A percentile compares a stretch with the other conserved stretches of the same genome.
These are phyloP conservation scores for Ophiosphaerella herpotricha DNA, from an alignment of 2,329 filamentous ascomycete genomes.

Conservation along the genomic window DNA sequence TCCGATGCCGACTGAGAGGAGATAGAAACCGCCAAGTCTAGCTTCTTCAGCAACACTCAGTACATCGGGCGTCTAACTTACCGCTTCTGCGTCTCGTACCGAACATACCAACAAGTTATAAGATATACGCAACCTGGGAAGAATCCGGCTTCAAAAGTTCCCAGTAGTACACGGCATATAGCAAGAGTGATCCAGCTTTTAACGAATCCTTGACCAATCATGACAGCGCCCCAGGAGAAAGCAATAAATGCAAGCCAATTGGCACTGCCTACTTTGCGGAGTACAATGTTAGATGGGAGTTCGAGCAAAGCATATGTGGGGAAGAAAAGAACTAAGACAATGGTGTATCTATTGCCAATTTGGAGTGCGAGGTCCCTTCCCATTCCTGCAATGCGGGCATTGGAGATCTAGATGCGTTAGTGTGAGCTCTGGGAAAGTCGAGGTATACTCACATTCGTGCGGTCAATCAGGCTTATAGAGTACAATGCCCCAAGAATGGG, in stretches of 20 bases:
- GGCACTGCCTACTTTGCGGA: constrained; percentile 31
- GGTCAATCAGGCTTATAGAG: constrained; percentile 45
- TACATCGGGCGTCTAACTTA: constrained; percentile 4
- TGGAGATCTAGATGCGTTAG: constrained; percentile 20
- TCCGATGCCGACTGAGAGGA: constrained; percentile 31
- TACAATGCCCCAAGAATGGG: constrained; percentile 47
- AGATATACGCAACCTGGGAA: constrained; percentile 36
- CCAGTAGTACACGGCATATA: constrained; percentile 26
- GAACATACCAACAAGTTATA: constrained; percentile 36
- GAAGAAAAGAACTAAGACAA: constrained; percentile 33
- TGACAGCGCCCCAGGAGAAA: constrained; percentile 30
- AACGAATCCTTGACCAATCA: constrained; percentile 33
- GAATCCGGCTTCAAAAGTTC: constrained; percentile 31
- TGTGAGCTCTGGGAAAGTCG: neutral
- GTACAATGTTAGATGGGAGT: constrained; percentile 29
- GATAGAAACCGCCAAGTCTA: constrained; percentile 28
- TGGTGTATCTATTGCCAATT: constrained; percentile 29
- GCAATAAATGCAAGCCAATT: constrained; percentile 34
- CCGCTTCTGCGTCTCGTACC: constrained; percentile 29
- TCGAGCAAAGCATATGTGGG: constrained; percentile 30
- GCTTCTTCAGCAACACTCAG: neutral
- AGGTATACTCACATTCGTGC: constrained; percentile 29
- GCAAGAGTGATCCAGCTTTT: constrained; percentile 29
- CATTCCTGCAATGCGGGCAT: constrained; percentile 37
- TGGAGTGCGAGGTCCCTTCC: constrained; percentile 24